These are phyloP conservation scores for Plicaturopsis crispa DNA, from an alignment of 768 basidiomycete species.

Conservation along the genomic window DNA sequence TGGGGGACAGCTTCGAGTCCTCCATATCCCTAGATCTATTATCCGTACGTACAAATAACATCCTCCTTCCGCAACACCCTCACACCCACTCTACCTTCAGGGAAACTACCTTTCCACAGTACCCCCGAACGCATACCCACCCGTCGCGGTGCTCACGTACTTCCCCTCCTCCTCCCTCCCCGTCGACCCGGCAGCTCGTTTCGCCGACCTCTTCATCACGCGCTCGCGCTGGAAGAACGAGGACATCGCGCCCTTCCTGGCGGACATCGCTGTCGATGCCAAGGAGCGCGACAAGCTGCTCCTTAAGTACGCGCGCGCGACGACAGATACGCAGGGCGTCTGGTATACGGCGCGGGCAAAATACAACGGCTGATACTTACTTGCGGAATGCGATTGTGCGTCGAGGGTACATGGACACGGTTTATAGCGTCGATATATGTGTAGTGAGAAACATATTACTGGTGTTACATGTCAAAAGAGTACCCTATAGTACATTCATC, in stretches of 20 bases:
- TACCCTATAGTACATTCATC: background rate
- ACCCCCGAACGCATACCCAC: conserved; percentile 20
- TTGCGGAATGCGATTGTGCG: background rate
- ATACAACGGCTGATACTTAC: conserved; percentile 35
- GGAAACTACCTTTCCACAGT: conserved; percentile 63
- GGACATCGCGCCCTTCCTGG: conserved; percentile 77
- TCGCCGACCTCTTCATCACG: conserved; percentile 82
- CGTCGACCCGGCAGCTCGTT: conserved; percentile 70
- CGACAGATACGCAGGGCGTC: conserved; percentile 57
- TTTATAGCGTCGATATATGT: background rate
- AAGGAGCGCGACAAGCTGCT: conserved; percentile 87
- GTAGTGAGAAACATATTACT: background rate
- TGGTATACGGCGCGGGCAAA: conserved; percentile 72
- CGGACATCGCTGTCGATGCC: conserved; percentile 71
- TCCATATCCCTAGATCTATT: conserved; percentile 58
- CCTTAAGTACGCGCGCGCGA: conserved; percentile 77
- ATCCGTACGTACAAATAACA: conserved; percentile 37
- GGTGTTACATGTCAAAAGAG: background rate
- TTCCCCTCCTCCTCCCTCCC: conserved; percentile 75
- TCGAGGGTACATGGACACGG: background rate
- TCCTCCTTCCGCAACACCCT: background rate
- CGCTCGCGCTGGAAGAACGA: conserved; percentile 68
- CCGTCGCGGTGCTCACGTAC: conserved; percentile 53
- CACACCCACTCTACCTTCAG: conserved; percentile 31
- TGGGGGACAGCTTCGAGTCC: conserved; percentile 72